Conservation (phyloP, 495 filamentous ascomycete species). For the Hypoxylon lienhwacheense region DNA sequence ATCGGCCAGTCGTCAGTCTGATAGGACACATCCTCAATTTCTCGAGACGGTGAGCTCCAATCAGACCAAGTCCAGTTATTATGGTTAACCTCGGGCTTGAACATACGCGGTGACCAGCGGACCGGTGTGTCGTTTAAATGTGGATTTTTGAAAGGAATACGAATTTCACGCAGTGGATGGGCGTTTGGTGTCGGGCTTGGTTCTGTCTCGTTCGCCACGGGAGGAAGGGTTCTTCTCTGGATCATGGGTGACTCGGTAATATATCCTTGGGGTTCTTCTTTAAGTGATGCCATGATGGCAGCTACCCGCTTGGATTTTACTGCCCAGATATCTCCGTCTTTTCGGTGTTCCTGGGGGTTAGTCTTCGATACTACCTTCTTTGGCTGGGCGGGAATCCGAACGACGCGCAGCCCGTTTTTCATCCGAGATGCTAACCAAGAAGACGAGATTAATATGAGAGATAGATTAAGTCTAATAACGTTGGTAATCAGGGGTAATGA, state of each 20-base stretch:
- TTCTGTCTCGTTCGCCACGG: constrained; percentile 1
- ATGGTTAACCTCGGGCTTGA: constrained; percentile 24
- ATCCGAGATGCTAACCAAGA: constrained; percentile 21
- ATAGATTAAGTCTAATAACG: too few relatives aligned
- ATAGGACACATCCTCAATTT: constrained; percentile 24
- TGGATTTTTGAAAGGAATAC: constrained; percentile 23
- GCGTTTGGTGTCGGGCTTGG: not conserved
- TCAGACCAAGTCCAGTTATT: constrained; percentile 30
- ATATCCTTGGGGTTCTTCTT: not conserved
- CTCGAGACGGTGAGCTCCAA: constrained; percentile 28
- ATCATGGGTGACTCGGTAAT: not conserved
- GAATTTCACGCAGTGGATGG: not conserved
- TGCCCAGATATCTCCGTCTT: not conserved
- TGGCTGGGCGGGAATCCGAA: constrained; percentile 1
- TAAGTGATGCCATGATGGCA: not conserved
- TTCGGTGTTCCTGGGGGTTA: not conserved
- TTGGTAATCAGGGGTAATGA: not conserved
- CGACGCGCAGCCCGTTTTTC: constrained; percentile 22
- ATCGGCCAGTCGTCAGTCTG: constrained; percentile 11
- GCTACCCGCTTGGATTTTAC: not conserved
- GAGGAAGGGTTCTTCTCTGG: constrained; percentile 1
- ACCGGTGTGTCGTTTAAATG: constrained; percentile 18
- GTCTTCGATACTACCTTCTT: not conserved
- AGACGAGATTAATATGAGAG: not conserved
- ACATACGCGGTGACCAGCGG: constrained; percentile 30